Conservation (phyloP, 768 basidiomycete species). For the Naganishia kalamii region DNA sequence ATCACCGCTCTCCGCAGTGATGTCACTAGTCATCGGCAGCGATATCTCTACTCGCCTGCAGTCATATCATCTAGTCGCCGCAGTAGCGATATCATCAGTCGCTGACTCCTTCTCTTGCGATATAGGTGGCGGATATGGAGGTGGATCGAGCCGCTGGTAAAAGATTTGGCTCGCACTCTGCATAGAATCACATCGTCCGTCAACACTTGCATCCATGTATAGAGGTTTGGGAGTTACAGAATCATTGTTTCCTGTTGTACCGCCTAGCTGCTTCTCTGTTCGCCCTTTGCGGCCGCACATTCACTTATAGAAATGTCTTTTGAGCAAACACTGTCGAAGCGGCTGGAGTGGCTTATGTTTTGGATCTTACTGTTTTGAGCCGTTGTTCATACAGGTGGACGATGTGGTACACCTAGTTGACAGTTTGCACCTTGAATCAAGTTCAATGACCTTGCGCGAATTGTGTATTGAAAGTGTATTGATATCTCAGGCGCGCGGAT, state of each 20-base stretch:
- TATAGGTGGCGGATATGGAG: neutral
- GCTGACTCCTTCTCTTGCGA: neutral
- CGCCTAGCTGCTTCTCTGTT: neutral
- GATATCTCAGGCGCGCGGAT: too few relatives aligned
- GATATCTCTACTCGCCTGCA: neutral
- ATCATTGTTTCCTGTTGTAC: conserved; percentile 7
- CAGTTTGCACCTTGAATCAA: too few relatives aligned
- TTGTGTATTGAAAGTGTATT: too few relatives aligned
- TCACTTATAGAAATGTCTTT: conserved; percentile 4
- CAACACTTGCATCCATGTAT: conserved; percentile 13
- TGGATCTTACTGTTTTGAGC: too few relatives aligned
- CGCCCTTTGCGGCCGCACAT: conserved; percentile 1
- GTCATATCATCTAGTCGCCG: too few relatives aligned
- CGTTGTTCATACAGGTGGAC: too few relatives aligned
- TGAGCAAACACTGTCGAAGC: neutral
- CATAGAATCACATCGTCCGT: neutral
- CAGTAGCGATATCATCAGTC: too few relatives aligned
- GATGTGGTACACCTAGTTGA: too few relatives aligned
- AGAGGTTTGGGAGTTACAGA: neutral
- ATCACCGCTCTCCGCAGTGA: too few relatives aligned
- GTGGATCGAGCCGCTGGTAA: neutral
- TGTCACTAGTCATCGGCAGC: neutral
- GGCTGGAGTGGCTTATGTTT: too few relatives aligned
- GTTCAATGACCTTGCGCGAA: too few relatives aligned
- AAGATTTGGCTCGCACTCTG: neutral